These are phyloP conservation scores for Chlorella sp. DNA, from an alignment of 139 green algal genomes.

Conservation along the genomic window DNA sequence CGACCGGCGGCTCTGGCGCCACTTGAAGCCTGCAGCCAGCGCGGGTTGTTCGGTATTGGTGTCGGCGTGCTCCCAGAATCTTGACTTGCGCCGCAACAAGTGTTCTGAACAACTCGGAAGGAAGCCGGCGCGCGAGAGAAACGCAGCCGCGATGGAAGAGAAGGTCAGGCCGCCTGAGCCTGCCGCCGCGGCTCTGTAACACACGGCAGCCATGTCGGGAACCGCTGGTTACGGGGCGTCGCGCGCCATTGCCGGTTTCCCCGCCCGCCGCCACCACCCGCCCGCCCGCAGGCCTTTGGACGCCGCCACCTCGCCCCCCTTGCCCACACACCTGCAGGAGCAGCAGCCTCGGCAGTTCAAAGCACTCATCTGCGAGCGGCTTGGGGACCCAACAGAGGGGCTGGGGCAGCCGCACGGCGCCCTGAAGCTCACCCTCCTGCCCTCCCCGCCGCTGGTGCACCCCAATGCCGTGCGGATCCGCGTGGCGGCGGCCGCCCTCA, in stretches of 20 bases:
- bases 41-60: no score
- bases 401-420: not conserved
- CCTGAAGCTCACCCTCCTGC: not conserved
- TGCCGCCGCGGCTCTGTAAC: not conserved
- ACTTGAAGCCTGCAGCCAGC: no score
- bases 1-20: no score
- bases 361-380: slow-evolving; percentile 62
- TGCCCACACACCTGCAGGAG: not conserved
- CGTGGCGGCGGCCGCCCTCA: slow-evolving; percentile 63
- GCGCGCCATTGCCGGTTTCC: not conserved
- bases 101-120: no score
- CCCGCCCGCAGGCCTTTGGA: no score
- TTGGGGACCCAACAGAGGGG: slow-evolving; percentile 56
- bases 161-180: no score
- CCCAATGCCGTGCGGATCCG: slow-evolving; percentile 51
- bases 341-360: slow-evolving; percentile 30
- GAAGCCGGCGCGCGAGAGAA: no score
- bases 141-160: no score
- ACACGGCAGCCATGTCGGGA: not conserved
- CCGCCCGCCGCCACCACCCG: no score
- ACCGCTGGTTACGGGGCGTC: not conserved
- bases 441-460: not conserved
- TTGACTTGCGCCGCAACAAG: no score
- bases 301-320: no score
- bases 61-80: no score